phyloP scores from a whole-genome alignment of 768 basidiomycete species.

The Hebeloma cylindrosporum region DNA sequence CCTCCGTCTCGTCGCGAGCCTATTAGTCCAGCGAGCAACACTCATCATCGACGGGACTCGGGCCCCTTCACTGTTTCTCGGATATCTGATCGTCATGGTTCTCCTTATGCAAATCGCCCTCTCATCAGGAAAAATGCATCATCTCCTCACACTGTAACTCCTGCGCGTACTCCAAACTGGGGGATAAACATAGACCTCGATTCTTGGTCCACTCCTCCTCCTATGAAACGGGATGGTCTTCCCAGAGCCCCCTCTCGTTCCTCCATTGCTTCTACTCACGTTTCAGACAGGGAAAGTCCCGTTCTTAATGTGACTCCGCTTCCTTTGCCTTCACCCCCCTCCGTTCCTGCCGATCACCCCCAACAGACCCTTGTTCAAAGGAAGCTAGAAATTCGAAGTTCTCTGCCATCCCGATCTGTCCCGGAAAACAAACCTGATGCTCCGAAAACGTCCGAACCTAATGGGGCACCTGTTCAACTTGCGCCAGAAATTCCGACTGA shows the following conservation, averaged over 20 bases:
- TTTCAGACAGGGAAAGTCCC: conserved; percentile 38
- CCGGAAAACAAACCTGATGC: conserved; percentile 1
- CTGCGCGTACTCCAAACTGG: conserved; percentile 18
- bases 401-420: too few relatives aligned
- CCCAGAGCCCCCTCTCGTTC: conserved; percentile 51
- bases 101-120: conserved; percentile 23
- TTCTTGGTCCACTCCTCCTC: conserved; percentile 20
- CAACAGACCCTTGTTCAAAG: too few relatives aligned
- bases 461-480: conserved; percentile 2
- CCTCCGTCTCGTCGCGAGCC: conserved; percentile 27
- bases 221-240: conserved; percentile 14
- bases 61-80: conserved; percentile 22
- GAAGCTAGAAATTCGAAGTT: too few relatives aligned
- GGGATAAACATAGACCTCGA: conserved; percentile 10
- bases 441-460: not conserved
- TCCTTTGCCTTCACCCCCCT: conserved; percentile 12
- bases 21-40: conserved; percentile 24
- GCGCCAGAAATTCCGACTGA: conserved; percentile 3
- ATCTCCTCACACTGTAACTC: conserved; percentile 29
- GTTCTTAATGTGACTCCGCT: conserved; percentile 10
- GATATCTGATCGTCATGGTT: conserved; percentile 27
- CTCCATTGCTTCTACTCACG: conserved; percentile 54
- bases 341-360: too few relatives aligned
- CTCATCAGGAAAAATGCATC: conserved; percentile 28
- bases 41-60: conserved; percentile 26